Conservation (phyloP, 768 basidiomycete genomes). For the Auricularia auricula-judae region DNA sequence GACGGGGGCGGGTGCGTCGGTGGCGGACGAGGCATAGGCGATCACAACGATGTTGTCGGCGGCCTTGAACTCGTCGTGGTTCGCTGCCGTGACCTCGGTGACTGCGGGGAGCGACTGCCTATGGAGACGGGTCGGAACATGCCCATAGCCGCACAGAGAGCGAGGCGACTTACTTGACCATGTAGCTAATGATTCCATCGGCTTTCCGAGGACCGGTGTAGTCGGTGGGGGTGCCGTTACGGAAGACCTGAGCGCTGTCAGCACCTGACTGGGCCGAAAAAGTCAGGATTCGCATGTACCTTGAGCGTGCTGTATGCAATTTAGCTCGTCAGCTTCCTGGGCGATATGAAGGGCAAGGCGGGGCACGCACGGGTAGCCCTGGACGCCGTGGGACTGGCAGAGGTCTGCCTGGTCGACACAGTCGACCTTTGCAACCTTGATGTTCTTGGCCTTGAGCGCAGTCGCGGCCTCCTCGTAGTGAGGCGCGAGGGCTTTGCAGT, state of each 20-base stretch:
- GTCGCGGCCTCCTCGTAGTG: conserved; percentile 94
- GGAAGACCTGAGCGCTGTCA: conserved; percentile 77
- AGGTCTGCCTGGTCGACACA: conserved; percentile 91
- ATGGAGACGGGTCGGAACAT: conserved; percentile 9
- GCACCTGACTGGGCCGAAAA: neutral
- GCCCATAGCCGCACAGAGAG: conserved; percentile 4
- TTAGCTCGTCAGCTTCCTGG: neutral
- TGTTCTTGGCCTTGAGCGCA: conserved; percentile 75
- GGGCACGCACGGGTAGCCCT: conserved; percentile 81
- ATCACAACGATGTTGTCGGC: conserved; percentile 87
- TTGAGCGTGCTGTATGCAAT: conserved; percentile 7
- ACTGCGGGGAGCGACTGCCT: conserved; percentile 94
- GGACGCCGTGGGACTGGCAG: conserved; percentile 77
- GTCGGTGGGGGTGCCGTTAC: conserved; percentile 65
- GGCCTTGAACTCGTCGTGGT: conserved; percentile 74
- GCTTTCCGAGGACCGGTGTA: conserved; percentile 87
- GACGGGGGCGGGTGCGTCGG: conserved; percentile 56
- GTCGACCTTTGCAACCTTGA: conserved; percentile 93
- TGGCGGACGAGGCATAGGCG: conserved; percentile 68
- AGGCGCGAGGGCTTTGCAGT: conserved; percentile 91
- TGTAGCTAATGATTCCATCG: conserved; percentile 93
- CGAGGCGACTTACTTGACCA: conserved; percentile 66
- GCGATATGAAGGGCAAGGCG: neutral
- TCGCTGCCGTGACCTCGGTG: conserved; percentile 62
- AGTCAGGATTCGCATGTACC: neutral